Evolutionary conservation across 2,329 filamentous ascomycete species (phyloP), one percentile per base, ranked within the genome.

Genomic region (Claviceps paspali): DNA sequence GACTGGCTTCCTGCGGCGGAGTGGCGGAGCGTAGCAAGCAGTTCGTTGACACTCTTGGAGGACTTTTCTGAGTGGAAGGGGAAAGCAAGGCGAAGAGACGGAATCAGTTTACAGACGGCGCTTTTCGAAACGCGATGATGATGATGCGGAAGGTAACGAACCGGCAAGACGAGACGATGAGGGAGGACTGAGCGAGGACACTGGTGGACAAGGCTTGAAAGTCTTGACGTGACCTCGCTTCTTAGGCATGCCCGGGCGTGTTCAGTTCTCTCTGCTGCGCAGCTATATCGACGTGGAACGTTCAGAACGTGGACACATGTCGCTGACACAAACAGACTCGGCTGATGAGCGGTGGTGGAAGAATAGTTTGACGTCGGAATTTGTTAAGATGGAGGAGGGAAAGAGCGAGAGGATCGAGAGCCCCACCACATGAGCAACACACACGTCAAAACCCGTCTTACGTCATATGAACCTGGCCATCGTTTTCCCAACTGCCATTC

Each of bases 151-250:
- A 11, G 24, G 24, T 6, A 14, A 31, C 29, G 22, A 19, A 37
- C 35, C 29, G 14, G 35, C 22, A 17, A 19, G 8, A 21, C 27
- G 10, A 36, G 35, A 23, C 21, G 48, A 50, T 29, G 56, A 41
- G 35, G 49, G 43, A 35, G 35, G 29, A 9, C n/a, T 27, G 26
- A 19, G 42, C 41, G 65, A 65, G 38, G 66, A 62, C 45, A 70
- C 64, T 47, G 70, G 68, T 42, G 67, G 68, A 48, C 60, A 65
- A 46, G 73, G 73, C 54, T 76, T 78, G 45, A 72, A 70, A 48
- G 68, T 73, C 49, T 62, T 63, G 48, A 56, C 49, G 46, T 66
- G 61, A 39, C 70, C 66, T 55, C 70, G 64, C 65, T 76, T 78
- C 63, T 76, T 78, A 57, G 74, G 70, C 74, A 79, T 79, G 43